phyloP scores from a whole-genome alignment of 768 basidiomycete genomes.

The Auricularia heimuer region DNA sequence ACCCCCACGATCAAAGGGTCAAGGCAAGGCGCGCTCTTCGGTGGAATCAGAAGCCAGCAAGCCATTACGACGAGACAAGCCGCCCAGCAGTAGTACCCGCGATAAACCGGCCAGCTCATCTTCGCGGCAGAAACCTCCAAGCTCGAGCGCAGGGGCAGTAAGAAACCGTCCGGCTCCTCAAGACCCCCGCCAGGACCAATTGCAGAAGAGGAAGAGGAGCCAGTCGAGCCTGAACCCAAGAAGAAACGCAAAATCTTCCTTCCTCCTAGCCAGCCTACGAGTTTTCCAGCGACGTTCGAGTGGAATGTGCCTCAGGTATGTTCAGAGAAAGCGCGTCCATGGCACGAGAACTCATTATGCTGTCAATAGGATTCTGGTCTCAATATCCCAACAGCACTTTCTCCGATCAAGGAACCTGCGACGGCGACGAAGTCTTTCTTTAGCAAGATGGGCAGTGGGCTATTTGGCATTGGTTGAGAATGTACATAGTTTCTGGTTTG shows the following conservation, averaged over 20 bases:
- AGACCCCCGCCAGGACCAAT: neutral
- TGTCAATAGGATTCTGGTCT: slow-evolving; percentile 28
- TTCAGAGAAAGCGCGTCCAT: neutral
- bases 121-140: neutral
- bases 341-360: neutral
- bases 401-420: slow-evolving; percentile 54
- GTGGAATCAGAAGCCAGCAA: slow-evolving; percentile 5
- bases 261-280: slow-evolving; percentile 26
- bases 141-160: neutral
- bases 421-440: slow-evolving; percentile 32
- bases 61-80: slow-evolving; percentile 14
- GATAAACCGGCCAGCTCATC: neutral
- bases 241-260: slow-evolving; percentile 64
- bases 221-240: slow-evolving; percentile 26
- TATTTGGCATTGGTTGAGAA: slow-evolving; percentile 22
- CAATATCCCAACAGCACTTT: slow-evolving; percentile 56
- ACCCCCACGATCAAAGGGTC: slow-evolving; percentile 16
- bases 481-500: neutral
- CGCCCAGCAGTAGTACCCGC: neutral
- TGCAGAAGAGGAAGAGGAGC: slow-evolving; percentile 8
- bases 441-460: slow-evolving; percentile 35
- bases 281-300: slow-evolving; percentile 21
- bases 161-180: neutral
- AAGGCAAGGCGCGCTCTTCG: slow-evolving; percentile 10
- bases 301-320: slow-evolving; percentile 29